A percentile compares a stretch with the other conserved stretches of the same genome.
These are phyloP conservation scores for Berberis vulgaris DNA, from an alignment of 164 flowering plant species.

Conservation along the genomic window DNA sequence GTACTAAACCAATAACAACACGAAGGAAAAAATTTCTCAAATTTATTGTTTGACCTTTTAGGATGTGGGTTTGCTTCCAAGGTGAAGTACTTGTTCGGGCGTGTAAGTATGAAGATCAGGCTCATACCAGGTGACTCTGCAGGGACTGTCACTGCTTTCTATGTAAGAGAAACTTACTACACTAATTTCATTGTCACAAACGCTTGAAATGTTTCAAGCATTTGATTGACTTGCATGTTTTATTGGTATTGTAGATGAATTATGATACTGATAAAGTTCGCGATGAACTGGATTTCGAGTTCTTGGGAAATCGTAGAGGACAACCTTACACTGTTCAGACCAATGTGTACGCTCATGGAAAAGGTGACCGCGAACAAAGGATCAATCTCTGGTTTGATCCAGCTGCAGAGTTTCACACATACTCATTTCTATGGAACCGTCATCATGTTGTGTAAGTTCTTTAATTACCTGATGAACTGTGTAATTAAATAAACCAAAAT, in stretches of 20 bases:
- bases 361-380: constrained; percentile 11
- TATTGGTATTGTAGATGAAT: constrained; percentile 2
- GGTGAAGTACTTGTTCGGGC: constrained; percentile 56
- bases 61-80: constrained; percentile 94
- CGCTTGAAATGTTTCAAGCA: background rate
- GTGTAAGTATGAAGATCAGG: constrained; percentile 87
- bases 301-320: constrained; percentile 9
- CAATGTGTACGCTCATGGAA: constrained; percentile 7
- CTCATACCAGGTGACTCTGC: constrained; percentile 91
- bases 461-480: background rate
- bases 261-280: constrained; percentile 3
- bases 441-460: constrained; percentile 8
- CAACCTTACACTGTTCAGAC: constrained; percentile 14
- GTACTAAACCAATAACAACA: too few species aligned
- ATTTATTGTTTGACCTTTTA: constrained; percentile 21
- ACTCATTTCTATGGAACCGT: constrained; percentile 8
- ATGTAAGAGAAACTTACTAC: constrained; percentile 34
- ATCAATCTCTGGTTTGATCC: constrained; percentile 13
- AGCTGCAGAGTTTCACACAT: constrained; percentile 6
- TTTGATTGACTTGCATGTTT: background rate
- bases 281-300: constrained; percentile 13
- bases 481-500: too few species aligned
- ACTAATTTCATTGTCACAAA: too few species aligned
- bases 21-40: too few species aligned
- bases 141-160: constrained; percentile 90